These are phyloP conservation scores for Aspergillus udagawae DNA, from an alignment of 2,329 filamentous ascomycete species.

Conservation along the genomic window DNA sequence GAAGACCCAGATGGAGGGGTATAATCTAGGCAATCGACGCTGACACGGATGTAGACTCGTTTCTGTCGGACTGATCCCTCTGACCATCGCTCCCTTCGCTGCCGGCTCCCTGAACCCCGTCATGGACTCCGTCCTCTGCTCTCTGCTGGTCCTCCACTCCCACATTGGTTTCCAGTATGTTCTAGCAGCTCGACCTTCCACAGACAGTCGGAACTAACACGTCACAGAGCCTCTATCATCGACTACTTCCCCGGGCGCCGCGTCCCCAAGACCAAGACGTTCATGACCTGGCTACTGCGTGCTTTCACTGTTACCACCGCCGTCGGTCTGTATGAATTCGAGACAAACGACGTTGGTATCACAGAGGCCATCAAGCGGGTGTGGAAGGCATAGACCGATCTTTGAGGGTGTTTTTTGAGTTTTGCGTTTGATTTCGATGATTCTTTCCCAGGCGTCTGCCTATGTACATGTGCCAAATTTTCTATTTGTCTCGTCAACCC, in stretches of 20 bases:
- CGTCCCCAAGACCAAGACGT: constrained; percentile 63
- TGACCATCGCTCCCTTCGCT: constrained; percentile 88
- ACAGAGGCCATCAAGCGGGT: constrained; percentile 84
- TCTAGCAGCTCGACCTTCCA: not conserved
- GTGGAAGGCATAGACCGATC: constrained; percentile 65
- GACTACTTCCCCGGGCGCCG: constrained; percentile 81
- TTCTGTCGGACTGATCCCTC: constrained; percentile 74
- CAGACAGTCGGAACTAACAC: constrained; percentile 10
- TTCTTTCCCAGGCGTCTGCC: constrained; percentile 28
- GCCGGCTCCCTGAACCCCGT: constrained; percentile 86
- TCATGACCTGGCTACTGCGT: constrained; percentile 75
- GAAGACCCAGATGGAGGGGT: not conserved
- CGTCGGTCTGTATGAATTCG: constrained; percentile 93
- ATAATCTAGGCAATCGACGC: not conserved
- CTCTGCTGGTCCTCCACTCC: constrained; percentile 80
- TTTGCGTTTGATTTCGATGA: constrained; percentile 21
- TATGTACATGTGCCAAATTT: constrained; percentile 29
- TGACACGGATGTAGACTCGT: constrained; percentile 55
- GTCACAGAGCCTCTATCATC: constrained; percentile 63
- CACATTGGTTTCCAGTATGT: constrained; percentile 87
- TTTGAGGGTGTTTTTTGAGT: constrained; percentile 23
- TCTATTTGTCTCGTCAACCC: constrained; percentile 14
- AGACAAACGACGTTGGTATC: constrained; percentile 95
- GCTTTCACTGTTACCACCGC: constrained; percentile 74
- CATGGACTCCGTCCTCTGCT: constrained; percentile 80